phyloP scores from a whole-genome alignment of 495 filamentous ascomycete species.

The Symbiotaphrina buchneri region DNA sequence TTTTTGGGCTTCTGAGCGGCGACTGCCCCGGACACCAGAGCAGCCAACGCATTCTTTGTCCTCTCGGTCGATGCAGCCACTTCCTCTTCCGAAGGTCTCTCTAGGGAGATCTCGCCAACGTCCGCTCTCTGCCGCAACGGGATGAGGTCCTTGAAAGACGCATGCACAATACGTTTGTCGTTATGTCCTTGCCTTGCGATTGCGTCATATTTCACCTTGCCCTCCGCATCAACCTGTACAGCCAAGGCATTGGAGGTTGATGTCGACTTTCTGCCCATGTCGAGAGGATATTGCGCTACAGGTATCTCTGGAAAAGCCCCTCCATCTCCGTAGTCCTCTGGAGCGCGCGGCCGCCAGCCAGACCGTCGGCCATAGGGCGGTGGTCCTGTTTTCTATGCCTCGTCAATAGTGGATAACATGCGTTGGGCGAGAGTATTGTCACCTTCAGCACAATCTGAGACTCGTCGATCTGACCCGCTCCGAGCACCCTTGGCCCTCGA shows the following conservation, averaged over 20 bases:
- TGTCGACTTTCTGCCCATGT: constrained; percentile 66
- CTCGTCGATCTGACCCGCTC: constrained; percentile 53
- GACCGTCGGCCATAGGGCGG: constrained; percentile 67
- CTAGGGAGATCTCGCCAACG: constrained; percentile 79
- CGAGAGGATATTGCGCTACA: constrained; percentile 84
- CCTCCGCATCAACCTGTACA: constrained; percentile 73
- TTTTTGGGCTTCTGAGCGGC: constrained; percentile 91
- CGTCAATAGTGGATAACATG: not conserved
- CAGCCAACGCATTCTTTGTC: constrained; percentile 66
- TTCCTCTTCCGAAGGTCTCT: constrained; percentile 67
- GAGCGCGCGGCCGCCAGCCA: constrained; percentile 67
- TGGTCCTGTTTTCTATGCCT: constrained; percentile 48
- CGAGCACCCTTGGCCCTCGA: constrained; percentile 57
- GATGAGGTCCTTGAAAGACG: constrained; percentile 92
- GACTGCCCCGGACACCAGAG: constrained; percentile 64
- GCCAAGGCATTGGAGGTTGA: constrained; percentile 69
- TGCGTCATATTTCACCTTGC: constrained; percentile 89
- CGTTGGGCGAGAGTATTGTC: constrained; percentile 7
- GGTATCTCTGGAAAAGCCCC: constrained; percentile 91
- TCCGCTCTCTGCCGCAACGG: constrained; percentile 84
- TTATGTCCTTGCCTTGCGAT: constrained; percentile 81
- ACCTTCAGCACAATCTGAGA: constrained; percentile 75
- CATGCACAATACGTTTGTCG: constrained; percentile 68
- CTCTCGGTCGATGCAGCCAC: constrained; percentile 62
- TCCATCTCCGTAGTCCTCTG: constrained; percentile 89